Evolutionary conservation across 140 eudicot genomes (phyloP), one percentile per base, ranked within the genome.

Genomic region (Cichorium intybus): DNA sequence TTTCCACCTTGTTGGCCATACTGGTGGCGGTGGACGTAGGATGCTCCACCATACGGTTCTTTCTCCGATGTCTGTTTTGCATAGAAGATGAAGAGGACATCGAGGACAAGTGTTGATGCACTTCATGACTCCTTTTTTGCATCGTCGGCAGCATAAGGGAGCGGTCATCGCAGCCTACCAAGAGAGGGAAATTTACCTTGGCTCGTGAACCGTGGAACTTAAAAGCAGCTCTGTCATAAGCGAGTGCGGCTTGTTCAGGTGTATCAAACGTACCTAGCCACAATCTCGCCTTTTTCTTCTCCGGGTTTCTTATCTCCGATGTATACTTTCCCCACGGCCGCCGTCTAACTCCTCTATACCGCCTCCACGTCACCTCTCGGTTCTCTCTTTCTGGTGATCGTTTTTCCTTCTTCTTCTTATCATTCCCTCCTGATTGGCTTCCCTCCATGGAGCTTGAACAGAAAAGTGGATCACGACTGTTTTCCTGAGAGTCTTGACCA

Each of bases 261-360:
- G 84, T 82, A 56, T 75, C 84, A 14, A 75, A 82, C 0, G 88
- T 82, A 16, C 88, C 88, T 2, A 79, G 80, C 88, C 89, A 83
- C 6, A 75, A 24, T 28, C 89, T 73, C 18, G 81, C 51, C 9
- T 80, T 78, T 66, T 70, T 83, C 89, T 70, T 83, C 5, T 22
- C 80, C 0, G 89, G 85, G 20, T 75, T 64, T 71, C 82, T 54
- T 76, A 83, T 83, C 77, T 83, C 89, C 47, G 89, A 85, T 1
- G 89, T 82, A 49, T 72, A 83, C 33, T 76, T 79, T 33, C 89
- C 89, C 89, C 89, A 83, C 4, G 85, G 86, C 60, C 89, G 66
- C 45, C 89, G 69, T 21, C 89, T 80, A 9, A 83, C 89, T 3
- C 89, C 89, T 45, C 79, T 49, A 17, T 76, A 83, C 37, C 89